A percentile compares a stretch with the other conserved stretches of the same genome.
Conservation (phyloP, 208 protist genomes). For the Acanthamoeba castellanii region DNA sequence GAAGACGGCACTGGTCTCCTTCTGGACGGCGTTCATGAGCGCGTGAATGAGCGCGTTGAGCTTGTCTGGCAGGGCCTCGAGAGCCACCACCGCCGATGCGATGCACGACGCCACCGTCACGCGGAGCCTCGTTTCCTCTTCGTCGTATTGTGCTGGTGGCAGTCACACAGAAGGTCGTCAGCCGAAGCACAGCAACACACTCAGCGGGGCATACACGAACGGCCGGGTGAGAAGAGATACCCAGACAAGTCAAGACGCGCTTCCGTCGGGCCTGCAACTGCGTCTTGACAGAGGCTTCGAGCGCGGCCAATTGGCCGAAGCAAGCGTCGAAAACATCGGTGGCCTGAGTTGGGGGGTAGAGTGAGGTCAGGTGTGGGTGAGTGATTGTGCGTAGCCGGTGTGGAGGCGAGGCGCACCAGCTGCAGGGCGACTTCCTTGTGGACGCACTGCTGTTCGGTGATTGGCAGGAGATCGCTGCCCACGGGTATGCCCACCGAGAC, state of each 20-base stretch:
- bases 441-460: background rate
- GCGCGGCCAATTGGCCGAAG: background rate
- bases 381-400: too few species aligned
- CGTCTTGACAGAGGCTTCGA: background rate
- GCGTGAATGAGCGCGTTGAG: conserved; percentile 76
- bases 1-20: conserved; percentile 66
- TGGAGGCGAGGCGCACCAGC: background rate
- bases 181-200: background rate
- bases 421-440: background rate
- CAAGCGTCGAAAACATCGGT: conserved; percentile 20
- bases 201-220: background rate
- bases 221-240: background rate
- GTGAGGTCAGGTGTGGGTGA: too few species aligned
- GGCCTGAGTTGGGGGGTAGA: background rate
- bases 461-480: background rate
- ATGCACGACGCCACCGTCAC: conserved; percentile 31
- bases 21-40: conserved; percentile 76
- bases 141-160: background rate
- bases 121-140: background rate
- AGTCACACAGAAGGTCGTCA: background rate
- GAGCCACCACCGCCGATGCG: conserved; percentile 27
- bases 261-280: conserved; percentile 27
- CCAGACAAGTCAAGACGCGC: background rate
- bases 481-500: background rate
- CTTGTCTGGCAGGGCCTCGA: conserved; percentile 76